Percentiles rank a stretch among this genome's conserved stretches.
Conservation (phyloP, 352 stramenopile species). For the Globisporangium emineosum region DNA sequence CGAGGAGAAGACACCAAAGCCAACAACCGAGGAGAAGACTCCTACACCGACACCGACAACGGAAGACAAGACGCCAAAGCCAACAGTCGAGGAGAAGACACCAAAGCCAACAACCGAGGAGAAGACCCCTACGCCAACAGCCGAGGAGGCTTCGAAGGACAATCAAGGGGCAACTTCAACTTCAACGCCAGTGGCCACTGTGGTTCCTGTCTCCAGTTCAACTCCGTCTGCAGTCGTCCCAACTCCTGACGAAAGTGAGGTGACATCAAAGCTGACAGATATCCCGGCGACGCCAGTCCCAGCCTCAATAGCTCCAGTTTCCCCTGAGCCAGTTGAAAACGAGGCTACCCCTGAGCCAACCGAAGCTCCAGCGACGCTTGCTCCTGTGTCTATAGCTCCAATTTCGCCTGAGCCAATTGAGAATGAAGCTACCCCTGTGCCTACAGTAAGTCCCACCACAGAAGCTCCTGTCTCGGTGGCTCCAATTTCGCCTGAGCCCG, state of each 20-base stretch:
- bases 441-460: background rate
- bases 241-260: background rate
- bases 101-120: background rate
- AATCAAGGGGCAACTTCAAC: background rate
- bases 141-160: background rate
- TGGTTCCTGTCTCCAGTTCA: background rate
- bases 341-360: background rate
- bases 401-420: background rate
- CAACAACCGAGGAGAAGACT: constrained; percentile 1
- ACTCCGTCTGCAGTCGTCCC: background rate
- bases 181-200: background rate
- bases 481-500: background rate
- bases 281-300: background rate
- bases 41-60: background rate
- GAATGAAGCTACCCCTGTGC: background rate
- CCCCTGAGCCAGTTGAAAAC: background rate
- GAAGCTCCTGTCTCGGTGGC: background rate
- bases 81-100: background rate
- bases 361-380: background rate
- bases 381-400: background rate
- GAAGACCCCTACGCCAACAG: background rate
- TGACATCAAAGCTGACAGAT: background rate
- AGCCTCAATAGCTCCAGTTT: background rate
- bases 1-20: background rate
- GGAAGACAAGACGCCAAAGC: background rate